Evolutionary conservation across 495 filamentous ascomycete species (phyloP).

Genomic region (Penicillium macrosclerotiorum): DNA sequence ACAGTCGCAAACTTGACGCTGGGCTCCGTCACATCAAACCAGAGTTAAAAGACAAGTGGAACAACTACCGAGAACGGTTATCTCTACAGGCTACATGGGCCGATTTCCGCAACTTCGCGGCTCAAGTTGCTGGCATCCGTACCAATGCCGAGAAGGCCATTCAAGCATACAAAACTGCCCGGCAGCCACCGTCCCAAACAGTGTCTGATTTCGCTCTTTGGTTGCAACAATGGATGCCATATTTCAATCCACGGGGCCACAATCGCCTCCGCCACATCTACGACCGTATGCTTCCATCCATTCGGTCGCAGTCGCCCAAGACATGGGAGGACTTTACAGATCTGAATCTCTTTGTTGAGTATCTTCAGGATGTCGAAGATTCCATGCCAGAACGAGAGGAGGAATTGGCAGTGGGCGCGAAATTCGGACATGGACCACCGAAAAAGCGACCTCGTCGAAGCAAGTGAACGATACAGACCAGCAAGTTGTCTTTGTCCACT

Average conservation of each 20-base stretch:
- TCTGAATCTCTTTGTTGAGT: not conserved
- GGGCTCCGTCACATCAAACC: not conserved
- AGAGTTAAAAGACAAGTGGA: not conserved
- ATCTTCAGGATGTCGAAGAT: slow-evolving; percentile 3
- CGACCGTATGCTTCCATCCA: not conserved
- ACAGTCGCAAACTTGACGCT: no score
- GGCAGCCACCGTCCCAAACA: not conserved
- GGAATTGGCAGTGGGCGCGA: no score
- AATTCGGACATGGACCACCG: no score
- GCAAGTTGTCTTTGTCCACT: no score
- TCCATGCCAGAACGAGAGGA: not conserved
- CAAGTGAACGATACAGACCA: not conserved
- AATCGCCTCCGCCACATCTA: not conserved
- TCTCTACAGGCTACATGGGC: no score
- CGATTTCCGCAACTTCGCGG: no score
- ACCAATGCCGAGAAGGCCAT: not conserved
- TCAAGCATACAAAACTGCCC: not conserved
- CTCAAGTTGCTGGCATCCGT: not conserved
- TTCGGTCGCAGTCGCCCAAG: not conserved
- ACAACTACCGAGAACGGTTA: no score
- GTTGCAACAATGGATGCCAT: not conserved
- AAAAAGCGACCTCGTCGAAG: not conserved
- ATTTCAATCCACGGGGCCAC: not conserved
- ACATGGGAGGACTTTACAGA: not conserved
- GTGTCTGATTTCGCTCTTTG: not conserved